Evolutionary conservation across 2,329 filamentous ascomycete genomes (phyloP).

Genomic region (Ascosphaera apis): DNA sequence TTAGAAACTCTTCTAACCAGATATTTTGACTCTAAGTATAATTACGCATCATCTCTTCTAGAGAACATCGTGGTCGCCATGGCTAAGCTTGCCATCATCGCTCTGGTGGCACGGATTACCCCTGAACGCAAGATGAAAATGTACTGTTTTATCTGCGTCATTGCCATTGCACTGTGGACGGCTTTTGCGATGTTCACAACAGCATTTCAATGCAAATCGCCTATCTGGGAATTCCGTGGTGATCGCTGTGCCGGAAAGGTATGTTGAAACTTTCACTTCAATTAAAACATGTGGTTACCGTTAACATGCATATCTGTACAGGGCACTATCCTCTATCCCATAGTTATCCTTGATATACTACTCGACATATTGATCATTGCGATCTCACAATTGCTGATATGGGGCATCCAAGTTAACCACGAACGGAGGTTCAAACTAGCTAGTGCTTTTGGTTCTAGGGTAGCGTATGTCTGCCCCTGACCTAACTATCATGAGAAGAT

Average conservation of each 20-base stretch:
- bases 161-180: not conserved
- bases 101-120: not conserved
- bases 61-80: not conserved
- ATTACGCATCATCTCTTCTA: not conserved
- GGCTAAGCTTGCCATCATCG: not conserved
- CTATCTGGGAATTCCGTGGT: not conserved
- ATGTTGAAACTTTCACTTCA: not conserved
- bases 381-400: not conserved
- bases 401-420: not conserved
- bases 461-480: too few relatives aligned
- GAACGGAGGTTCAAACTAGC: not conserved
- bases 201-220: not conserved
- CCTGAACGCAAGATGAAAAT: not conserved
- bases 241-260: not conserved
- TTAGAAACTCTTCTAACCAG: too few relatives aligned
- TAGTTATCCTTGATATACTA: not conserved
- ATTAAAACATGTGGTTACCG: not conserved
- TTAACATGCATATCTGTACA: not conserved
- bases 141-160: not conserved
- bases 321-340: not conserved
- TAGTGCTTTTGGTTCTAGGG: not conserved
- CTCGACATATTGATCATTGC: not conserved
- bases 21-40: not conserved
- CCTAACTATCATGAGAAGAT: too few relatives aligned
- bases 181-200: not conserved